Evolutionary conservation across 2,329 filamentous ascomycete genomes (phyloP).

Genomic region (Fusarium nelsonii): DNA sequence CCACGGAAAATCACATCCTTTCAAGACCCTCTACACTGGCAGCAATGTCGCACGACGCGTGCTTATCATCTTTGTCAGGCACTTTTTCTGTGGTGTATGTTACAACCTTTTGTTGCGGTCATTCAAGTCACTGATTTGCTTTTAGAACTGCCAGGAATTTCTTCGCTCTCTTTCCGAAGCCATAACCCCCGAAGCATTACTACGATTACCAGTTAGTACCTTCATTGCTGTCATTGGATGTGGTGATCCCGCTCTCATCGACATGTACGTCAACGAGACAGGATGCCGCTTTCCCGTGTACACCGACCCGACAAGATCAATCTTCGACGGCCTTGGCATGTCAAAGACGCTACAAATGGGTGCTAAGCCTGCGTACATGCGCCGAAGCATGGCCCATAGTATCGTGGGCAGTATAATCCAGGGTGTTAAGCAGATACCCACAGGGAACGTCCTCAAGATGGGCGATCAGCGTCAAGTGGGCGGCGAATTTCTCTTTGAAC

Average conservation of each 20-base stretch:
- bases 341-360: slow-evolving; percentile 72
- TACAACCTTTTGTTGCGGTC: background rate
- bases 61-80: slow-evolving; percentile 79
- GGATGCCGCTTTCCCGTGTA: slow-evolving; percentile 80
- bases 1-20: slow-evolving; percentile 69
- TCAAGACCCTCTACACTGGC: slow-evolving; percentile 72
- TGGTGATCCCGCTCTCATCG: slow-evolving; percentile 75
- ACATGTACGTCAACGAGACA: slow-evolving; percentile 72
- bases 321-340: slow-evolving; percentile 79
- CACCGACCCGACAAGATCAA: slow-evolving; percentile 75
- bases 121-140: slow-evolving; percentile 32
- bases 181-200: slow-evolving; percentile 66
- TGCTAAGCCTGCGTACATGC: slow-evolving; percentile 72
- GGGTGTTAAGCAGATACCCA: slow-evolving; percentile 68
- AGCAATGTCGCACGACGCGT: slow-evolving; percentile 67
- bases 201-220: slow-evolving; percentile 65
- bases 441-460: slow-evolving; percentile 70
- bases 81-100: slow-evolving; percentile 85
- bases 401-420: slow-evolving; percentile 68
- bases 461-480: slow-evolving; percentile 78
- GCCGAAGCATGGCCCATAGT: slow-evolving; percentile 64
- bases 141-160: slow-evolving; percentile 81
- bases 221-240: slow-evolving; percentile 79
- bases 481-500: slow-evolving; percentile 83
- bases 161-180: slow-evolving; percentile 71